Evolutionary conservation across 345 rosid genomes (phyloP).

Genomic region (Raphanus raphanistrum): DNA sequence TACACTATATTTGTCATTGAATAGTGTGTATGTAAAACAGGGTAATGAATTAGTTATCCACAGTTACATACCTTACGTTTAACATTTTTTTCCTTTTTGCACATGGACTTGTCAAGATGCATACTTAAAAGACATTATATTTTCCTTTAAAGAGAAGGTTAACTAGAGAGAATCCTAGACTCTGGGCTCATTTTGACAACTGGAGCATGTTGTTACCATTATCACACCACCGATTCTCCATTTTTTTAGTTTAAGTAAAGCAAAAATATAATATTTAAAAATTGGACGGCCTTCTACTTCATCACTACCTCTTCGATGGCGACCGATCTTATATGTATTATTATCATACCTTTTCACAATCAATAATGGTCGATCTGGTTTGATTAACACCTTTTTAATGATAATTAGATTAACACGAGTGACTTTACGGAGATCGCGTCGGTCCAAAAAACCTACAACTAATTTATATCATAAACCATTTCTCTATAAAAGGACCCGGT

Average conservation of each 20-base stretch:
- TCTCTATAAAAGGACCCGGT: neutral
- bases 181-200: slow-evolving; percentile 40
- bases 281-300: slow-evolving; percentile 34
- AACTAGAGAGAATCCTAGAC: slow-evolving; percentile 33
- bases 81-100: neutral
- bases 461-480: neutral
- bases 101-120: slow-evolving; percentile 33
- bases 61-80: neutral
- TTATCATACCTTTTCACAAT: neutral
- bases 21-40: neutral
- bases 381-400: neutral
- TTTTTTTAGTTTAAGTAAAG: neutral
- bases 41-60: neutral
- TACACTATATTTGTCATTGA: neutral
- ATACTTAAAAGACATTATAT: slow-evolving; percentile 24
- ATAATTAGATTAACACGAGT: slow-evolving; percentile 7
- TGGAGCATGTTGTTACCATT: slow-evolving; percentile 41
- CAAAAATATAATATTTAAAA: neutral
- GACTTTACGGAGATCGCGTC: slow-evolving; percentile 30
- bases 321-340: slow-evolving; percentile 35
- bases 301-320: slow-evolving; percentile 38
- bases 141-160: slow-evolving; percentile 2
- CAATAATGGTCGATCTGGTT: neutral
- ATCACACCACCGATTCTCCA: slow-evolving; percentile 33
- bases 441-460: slow-evolving; percentile 23